A percentile compares a stretch with the other conserved stretches of the same genome.
Conservation (phyloP, 805 yeast genomes). For the Pichia rugopelliculosa region DNA sequence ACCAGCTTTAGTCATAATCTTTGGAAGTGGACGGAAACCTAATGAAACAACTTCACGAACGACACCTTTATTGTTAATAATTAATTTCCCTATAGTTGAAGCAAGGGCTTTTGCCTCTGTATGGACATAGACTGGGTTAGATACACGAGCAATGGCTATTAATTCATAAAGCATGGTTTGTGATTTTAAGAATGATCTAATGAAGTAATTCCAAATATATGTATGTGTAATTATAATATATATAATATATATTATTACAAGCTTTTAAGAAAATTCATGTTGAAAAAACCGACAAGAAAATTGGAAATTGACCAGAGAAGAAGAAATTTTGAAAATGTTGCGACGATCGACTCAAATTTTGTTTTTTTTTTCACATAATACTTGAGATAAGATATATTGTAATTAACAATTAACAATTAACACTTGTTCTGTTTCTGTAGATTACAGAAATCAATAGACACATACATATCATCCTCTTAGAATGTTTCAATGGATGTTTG, state of each 20-base stretch:
- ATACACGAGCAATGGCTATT: constrained; percentile 79
- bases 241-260: too few relatives aligned
- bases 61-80: constrained; percentile 89
- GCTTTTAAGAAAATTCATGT: neutral
- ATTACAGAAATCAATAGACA: too few relatives aligned
- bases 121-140: constrained; percentile 45
- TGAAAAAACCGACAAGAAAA: neutral
- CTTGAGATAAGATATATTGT: neutral
- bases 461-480: neutral
- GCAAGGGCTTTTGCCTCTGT: constrained; percentile 55
- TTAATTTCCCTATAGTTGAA: constrained; percentile 68
- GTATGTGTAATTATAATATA: too few relatives aligned
- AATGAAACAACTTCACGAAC: constrained; percentile 73
- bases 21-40: constrained; percentile 75
- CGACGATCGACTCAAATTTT: neutral
- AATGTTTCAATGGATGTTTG: constrained; percentile 90
- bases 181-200: too few relatives aligned
- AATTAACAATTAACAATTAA: too few relatives aligned
- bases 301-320: neutral
- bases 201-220: too few relatives aligned
- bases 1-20: constrained; percentile 74
- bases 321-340: neutral
- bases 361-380: neutral
- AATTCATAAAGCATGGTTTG: constrained; percentile 75
- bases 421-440: neutral